A percentile compares a stretch with the other conserved stretches of the same genome.
These are phyloP conservation scores for Brachypodium distachyon DNA, from an alignment of 202 grass and related monocot genomes.

Conservation along the genomic window DNA sequence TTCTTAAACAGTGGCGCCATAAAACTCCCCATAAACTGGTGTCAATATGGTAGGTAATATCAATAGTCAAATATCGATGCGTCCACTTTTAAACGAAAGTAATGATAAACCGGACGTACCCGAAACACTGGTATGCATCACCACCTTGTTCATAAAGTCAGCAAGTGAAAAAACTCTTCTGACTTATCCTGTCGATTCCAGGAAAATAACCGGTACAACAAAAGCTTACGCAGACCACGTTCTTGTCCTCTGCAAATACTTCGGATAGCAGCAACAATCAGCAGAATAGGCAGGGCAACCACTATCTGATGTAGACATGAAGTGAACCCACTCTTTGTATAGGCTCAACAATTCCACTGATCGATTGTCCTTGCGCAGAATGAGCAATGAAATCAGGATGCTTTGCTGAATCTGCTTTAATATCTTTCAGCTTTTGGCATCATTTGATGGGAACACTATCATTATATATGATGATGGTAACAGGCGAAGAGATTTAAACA, in stretches of 20 bases:
- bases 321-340: not conserved
- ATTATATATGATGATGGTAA: conserved; percentile 16
- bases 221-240: not conserved
- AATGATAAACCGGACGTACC: not conserved
- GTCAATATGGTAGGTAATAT: not conserved
- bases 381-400: not conserved
- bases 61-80: not conserved
- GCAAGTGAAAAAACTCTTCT: not conserved
- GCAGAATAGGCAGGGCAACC: not conserved
- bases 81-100: not conserved
- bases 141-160: not conserved
- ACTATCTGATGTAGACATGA: conserved; percentile 21
- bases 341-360: not conserved
- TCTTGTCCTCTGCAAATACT: not conserved
- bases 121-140: not conserved
- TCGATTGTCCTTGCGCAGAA: not conserved
- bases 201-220: not conserved
- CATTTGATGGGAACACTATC: conserved; percentile 12
- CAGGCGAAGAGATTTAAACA: conserved; percentile 6
- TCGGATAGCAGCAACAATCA: conserved; percentile 18
- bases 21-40: not conserved
- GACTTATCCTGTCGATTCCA: not conserved
- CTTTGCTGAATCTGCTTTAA: conserved; percentile 9
- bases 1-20: not conserved
- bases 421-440: conserved; percentile 8